Evolutionary conservation across 768 basidiomycete species (phyloP).

Genomic region (Naganishia antarctica): DNA sequence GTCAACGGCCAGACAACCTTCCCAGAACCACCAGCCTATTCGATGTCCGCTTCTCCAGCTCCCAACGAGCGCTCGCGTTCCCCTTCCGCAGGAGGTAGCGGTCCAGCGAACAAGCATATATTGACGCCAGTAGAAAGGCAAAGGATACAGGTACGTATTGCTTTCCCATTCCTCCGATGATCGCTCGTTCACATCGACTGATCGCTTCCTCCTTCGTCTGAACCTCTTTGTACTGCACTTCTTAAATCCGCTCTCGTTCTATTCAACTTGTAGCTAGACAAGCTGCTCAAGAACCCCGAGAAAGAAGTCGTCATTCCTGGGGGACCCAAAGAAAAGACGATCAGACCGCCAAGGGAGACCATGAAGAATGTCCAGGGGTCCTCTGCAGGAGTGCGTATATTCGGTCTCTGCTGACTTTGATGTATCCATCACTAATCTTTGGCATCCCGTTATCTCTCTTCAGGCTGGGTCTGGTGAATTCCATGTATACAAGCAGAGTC

Average conservation of each 20-base stretch:
- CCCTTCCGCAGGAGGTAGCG: constrained; percentile 4
- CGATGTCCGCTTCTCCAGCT: constrained; percentile 19
- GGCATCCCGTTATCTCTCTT: neutral
- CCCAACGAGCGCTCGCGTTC: constrained; percentile 16
- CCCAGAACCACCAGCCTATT: too few relatives aligned
- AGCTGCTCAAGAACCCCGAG: constrained; percentile 79
- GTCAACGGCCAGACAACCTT: too few relatives aligned
- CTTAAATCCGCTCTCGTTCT: too few relatives aligned
- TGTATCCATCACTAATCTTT: neutral
- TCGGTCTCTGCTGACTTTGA: neutral
- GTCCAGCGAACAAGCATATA: constrained; percentile 20
- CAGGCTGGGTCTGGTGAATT: constrained; percentile 86
- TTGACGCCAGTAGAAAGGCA: constrained; percentile 28
- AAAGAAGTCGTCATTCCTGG: constrained; percentile 74
- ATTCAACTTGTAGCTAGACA: too few relatives aligned
- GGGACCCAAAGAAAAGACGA: constrained; percentile 73
- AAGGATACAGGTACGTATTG: constrained; percentile 22
- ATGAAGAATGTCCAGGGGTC: constrained; percentile 99
- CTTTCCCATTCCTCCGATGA: neutral
- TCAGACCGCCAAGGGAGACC: constrained; percentile 70
- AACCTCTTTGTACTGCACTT: too few relatives aligned
- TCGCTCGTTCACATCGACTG: too few relatives aligned
- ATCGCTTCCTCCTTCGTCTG: neutral
- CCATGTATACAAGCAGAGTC: constrained; percentile 93
- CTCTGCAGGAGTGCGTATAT: constrained; percentile 66